These are phyloP conservation scores for Hibiscus syriacus DNA, from an alignment of 345 rosid species.

Conservation along the genomic window DNA sequence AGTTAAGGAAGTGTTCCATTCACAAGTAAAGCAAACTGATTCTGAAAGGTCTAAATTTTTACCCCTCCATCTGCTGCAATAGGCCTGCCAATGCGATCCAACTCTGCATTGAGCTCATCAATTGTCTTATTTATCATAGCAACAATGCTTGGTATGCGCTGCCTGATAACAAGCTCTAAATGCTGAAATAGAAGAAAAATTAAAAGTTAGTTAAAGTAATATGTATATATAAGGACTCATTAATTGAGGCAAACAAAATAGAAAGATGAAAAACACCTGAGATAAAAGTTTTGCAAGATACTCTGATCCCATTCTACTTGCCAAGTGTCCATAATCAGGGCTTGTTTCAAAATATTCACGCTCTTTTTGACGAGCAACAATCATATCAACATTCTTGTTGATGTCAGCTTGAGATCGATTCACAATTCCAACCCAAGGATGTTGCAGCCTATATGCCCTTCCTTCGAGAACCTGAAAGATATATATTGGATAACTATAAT, in stretches of 20 bases:
- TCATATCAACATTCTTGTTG: slow-evolving; percentile 94
- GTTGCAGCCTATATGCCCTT: slow-evolving; percentile 85
- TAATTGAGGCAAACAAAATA: background rate
- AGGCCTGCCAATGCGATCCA: slow-evolving; percentile 96
- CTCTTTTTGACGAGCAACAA: slow-evolving; percentile 85
- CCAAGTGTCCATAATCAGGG: slow-evolving; percentile 93
- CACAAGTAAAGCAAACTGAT: slow-evolving; percentile 7
- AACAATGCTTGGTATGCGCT: slow-evolving; percentile 93
- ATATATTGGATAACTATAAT: slow-evolving; percentile 14
- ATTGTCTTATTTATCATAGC: slow-evolving; percentile 90
- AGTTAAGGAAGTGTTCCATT: slow-evolving; percentile 4
- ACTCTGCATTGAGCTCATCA: slow-evolving; percentile 94
- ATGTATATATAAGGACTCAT: background rate
- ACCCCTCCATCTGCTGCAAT: slow-evolving; percentile 97
- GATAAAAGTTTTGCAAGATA: slow-evolving; percentile 93
- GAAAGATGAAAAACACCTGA: slow-evolving; percentile 40
- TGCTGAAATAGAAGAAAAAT: slow-evolving; percentile 40
- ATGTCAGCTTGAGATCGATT: slow-evolving; percentile 99
- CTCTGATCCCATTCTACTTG: slow-evolving; percentile 95
- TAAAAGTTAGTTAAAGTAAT: background rate
- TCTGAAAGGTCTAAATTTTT: slow-evolving; percentile 24
- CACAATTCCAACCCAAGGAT: slow-evolving; percentile 99
- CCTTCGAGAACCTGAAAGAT: slow-evolving; percentile 87
- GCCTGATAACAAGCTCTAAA: slow-evolving; percentile 87
- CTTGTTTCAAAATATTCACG: slow-evolving; percentile 93